Evolutionary conservation across 768 basidiomycete genomes (phyloP), one percentile per base, ranked within the genome.

Genomic region (Calocybe indica): DNA sequence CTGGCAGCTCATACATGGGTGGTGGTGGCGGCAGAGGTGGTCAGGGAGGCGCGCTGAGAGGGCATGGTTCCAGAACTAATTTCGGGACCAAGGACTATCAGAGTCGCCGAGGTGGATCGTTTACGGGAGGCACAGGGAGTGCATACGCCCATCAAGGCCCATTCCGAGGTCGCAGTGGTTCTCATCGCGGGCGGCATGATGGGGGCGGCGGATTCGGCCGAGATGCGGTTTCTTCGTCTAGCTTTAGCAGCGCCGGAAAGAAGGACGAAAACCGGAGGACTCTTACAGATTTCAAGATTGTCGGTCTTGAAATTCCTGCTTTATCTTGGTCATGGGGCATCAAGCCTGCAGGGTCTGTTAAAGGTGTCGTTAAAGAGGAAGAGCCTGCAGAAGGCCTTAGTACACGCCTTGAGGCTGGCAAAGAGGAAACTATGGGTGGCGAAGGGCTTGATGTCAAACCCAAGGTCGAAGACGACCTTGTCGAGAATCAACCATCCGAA

Each of bases 281-380:
- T 30, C 82, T 99, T 56, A 97, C 93, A 34, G 95, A 98, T 70
- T 99, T 99, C 80, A 91, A 95, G 70, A 92, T 99, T 62, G 75
- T 94, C 60, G 93, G 88, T 28, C 74, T 97, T 56, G 83, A 89
- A 62, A 86, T 96, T 55, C 80, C 75, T 57, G 83, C 86, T 55
- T 70, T 96, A 49, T 72, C 70, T 55, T 97, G 95, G 95, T 77
- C 73, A 43, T 97, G 95, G 95, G 92, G 92, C 51, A 56, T 71
- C 43, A 58, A 81, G 44, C 79, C 79, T 11, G 30, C 42, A 31
- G 70, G 72, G 54, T 56, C 62, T 6, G 47, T 52, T 35, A 43
- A 43, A 15, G 42, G 35, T 9, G 7, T 60, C 30, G 37, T 53
- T 15, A 55, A 57, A 30, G 35, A 59, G 47, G 50, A 47, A 53